Base-by-base conservation (phyloP, 768 basidiomycete genomes). In the Lyophyllum decastes region DNA sequence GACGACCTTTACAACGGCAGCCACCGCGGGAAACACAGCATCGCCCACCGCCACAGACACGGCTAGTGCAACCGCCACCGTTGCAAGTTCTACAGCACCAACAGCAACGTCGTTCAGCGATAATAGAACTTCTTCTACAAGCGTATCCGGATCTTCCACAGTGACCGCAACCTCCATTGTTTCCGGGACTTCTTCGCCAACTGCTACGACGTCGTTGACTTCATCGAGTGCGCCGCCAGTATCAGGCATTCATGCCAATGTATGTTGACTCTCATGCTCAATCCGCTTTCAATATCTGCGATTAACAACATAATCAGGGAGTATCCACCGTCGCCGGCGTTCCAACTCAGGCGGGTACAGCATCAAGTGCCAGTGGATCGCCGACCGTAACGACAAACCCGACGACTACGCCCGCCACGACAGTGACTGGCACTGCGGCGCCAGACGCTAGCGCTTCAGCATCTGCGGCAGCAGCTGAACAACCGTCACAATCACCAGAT, bases 401-500 rank as follows among this genome's bases (percentile, higher is more conserved):
- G 21, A 44, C 64, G 38, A 43, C 58, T 1, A 38, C 54, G n/a
- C 43, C 49, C 16, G 54, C 50, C 21, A 49, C 60, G 46, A 55
- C 59, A 25, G 48, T 49, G 38, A 50, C 62, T 40, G 44, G 53
- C 40, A 54, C 64, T 40, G 51, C 65, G 41, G 55, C 64, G 11
- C 35, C 56, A n/a, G 59, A 64, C 7, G 40, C 55, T 19, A 63
- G 30, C 52, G 62, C 49, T 57, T 45, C 61, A n/a, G 62, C 70
- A 11, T 64, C 70, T 12, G 70, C 76, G 33, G 75, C 72, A 27
- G 72, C 75, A 43, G 69, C 71, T 10, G 64, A 70, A 38, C 64
- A 74, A 14, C 51, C 74, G 7, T 62, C 76, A 1, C 50, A 76
- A 12, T 67, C 79, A 41, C 53, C 77, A 14, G 72, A 74, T 11